These are phyloP conservation scores for Leccinellum luteum DNA, from an alignment of 768 basidiomycete species.

Conservation along the genomic window DNA sequence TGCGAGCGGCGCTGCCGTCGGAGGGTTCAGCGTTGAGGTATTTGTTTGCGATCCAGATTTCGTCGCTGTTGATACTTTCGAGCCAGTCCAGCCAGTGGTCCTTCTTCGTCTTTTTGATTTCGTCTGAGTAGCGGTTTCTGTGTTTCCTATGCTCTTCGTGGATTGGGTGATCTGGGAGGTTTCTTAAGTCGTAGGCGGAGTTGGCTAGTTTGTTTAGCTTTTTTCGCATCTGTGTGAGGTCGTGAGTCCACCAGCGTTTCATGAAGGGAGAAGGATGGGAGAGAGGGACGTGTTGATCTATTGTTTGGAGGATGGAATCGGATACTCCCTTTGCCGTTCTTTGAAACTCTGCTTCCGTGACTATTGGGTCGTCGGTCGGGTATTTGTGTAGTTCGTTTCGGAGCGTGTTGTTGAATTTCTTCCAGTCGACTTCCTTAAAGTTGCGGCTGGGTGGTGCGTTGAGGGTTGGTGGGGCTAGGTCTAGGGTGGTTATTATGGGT, in stretches of 20 bases:
- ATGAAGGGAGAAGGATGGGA: neutral
- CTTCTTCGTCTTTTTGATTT: too few species aligned
- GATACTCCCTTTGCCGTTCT: neutral
- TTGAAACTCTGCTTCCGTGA: neutral
- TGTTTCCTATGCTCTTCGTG: neutral
- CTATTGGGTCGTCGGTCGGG: neutral
- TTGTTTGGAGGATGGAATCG: neutral
- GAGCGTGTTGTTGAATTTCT: neutral
- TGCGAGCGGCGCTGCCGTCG: too few species aligned
- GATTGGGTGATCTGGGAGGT: neutral
- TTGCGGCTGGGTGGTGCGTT: neutral
- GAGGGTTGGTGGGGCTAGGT: rapidly evolving
- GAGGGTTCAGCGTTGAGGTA: too few species aligned
- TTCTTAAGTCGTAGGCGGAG: neutral
- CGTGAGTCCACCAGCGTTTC: neutral
- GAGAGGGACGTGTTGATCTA: neutral
- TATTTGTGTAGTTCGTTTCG: neutral
- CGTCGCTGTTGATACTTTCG: too few species aligned
- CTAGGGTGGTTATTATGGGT: neutral
- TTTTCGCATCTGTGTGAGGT: neutral
- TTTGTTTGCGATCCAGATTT: too few species aligned
- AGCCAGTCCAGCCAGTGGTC: too few species aligned
- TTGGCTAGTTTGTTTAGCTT: neutral
- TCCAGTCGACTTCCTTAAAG: neutral
- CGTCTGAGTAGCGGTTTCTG: neutral